phyloP scores from a whole-genome alignment of 306 rosid genomes.

The Mucuna pruriens region DNA sequence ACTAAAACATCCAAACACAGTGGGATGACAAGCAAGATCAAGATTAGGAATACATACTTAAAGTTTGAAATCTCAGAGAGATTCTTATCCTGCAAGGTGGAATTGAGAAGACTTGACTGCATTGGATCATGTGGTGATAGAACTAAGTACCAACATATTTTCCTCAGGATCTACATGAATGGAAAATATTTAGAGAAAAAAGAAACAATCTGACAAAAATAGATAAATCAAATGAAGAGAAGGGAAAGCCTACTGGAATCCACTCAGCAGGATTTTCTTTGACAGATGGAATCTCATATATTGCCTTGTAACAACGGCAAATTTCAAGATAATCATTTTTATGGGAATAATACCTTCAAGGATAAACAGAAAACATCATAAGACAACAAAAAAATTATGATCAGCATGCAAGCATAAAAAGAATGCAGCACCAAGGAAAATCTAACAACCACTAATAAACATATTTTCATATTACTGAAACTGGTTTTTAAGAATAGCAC shows the following conservation, averaged over 20 bases:
- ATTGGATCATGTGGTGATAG: conserved; percentile 83
- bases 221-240: conserved; percentile 17
- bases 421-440: not conserved
- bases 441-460: not conserved
- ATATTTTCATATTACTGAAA: not conserved
- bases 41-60: conserved; percentile 45
- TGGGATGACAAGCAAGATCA: not conserved
- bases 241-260: conserved; percentile 59
- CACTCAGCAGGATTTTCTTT: conserved; percentile 69
- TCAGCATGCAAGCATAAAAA: conserved; percentile 16
- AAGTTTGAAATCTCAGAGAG: conserved; percentile 74
- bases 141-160: conserved; percentile 84
- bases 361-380: conserved; percentile 9
- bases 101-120: conserved; percentile 89
- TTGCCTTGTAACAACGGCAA: conserved; percentile 81
- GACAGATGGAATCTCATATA: conserved; percentile 80
- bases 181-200: conserved; percentile 18
- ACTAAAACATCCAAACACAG: not conserved
- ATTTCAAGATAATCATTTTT: conserved; percentile 83
- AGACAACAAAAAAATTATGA: not conserved
- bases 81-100: conserved; percentile 83
- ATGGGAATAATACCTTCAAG: conserved; percentile 68
- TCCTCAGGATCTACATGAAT: conserved; percentile 68
- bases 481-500: not conserved
- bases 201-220: not conserved